phyloP scores from a whole-genome alignment of 1,139 yeast species.

The Groenewaldozyma auringiensis region DNA sequence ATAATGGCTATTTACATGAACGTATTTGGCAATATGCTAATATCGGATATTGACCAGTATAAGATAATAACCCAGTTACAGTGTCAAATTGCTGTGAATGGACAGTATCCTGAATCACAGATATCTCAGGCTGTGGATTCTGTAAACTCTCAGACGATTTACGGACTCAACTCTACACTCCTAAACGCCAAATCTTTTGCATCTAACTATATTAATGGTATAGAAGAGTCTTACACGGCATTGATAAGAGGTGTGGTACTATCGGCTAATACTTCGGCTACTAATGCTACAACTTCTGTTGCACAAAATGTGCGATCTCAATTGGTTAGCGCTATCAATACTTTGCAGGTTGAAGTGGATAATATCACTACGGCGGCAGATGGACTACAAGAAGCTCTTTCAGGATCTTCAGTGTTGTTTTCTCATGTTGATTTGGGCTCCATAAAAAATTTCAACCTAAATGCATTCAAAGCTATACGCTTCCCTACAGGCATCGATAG shows the following conservation, averaged over 20 bases:
- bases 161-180: not conserved
- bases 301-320: conserved; percentile 5
- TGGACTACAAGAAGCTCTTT: conserved; percentile 13
- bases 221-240: not conserved
- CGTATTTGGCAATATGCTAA: conserved; percentile 6
- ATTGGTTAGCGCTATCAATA: conserved; percentile 8
- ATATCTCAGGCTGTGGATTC: not conserved
- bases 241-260: not conserved
- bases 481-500: conserved; percentile 11
- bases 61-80: not conserved
- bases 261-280: conserved; percentile 8
- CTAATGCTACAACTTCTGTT: conserved; percentile 8
- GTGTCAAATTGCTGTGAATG: not conserved
- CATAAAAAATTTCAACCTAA: conserved; percentile 11
- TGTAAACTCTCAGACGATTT: not conserved
- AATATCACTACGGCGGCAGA: conserved; percentile 13
- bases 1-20: conserved; percentile 14
- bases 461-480: conserved; percentile 8
- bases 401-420: conserved; percentile 12
- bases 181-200: not conserved
- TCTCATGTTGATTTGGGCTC: conserved; percentile 12
- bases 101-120: not conserved
- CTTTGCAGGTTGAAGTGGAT: conserved; percentile 6
- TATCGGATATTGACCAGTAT: not conserved
- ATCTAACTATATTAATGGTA: not conserved